phyloP scores from a whole-genome alignment of 257 asterid genomes.

The Solanum tarapatanum region DNA sequence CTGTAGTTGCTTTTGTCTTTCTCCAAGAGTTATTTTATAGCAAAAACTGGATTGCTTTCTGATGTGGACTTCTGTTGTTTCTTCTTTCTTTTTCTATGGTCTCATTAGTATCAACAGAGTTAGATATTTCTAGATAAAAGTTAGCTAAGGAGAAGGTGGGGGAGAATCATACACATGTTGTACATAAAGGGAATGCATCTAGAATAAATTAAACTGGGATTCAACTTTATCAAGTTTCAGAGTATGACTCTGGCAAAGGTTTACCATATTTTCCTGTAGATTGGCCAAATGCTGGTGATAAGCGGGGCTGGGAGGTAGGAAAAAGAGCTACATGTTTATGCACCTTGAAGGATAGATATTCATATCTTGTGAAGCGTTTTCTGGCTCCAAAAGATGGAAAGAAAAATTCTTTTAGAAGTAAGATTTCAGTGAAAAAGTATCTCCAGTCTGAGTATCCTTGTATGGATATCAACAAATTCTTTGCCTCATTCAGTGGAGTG shows the following conservation, averaged over 20 bases:
- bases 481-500: too few relatives aligned
- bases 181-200: too few relatives aligned
- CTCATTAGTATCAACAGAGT: too few relatives aligned
- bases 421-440: neutral
- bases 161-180: slow-evolving; percentile 22
- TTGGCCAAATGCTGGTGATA: slow-evolving; percentile 79
- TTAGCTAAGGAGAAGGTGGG: slow-evolving; percentile 5
- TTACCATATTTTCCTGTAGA: slow-evolving; percentile 68
- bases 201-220: too few relatives aligned
- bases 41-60: neutral
- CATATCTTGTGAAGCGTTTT: slow-evolving; percentile 36
- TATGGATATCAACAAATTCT: too few relatives aligned
- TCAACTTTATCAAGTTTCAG: slow-evolving; percentile 9
- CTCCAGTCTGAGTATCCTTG: too few relatives aligned
- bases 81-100: neutral
- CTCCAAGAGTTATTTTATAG: too few relatives aligned
- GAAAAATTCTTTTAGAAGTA: slow-evolving; percentile 38
- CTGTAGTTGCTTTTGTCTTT: too few relatives aligned
- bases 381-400: neutral
- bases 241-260: slow-evolving; percentile 46
- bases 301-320: slow-evolving; percentile 67
- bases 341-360: slow-evolving; percentile 42
- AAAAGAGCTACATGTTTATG: slow-evolving; percentile 39
- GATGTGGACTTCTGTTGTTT: neutral
- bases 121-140: too few relatives aligned